These are phyloP conservation scores for Magnaporthiopsis rhizophila DNA, from an alignment of 2,329 filamentous ascomycete genomes.

Conservation along the genomic window DNA sequence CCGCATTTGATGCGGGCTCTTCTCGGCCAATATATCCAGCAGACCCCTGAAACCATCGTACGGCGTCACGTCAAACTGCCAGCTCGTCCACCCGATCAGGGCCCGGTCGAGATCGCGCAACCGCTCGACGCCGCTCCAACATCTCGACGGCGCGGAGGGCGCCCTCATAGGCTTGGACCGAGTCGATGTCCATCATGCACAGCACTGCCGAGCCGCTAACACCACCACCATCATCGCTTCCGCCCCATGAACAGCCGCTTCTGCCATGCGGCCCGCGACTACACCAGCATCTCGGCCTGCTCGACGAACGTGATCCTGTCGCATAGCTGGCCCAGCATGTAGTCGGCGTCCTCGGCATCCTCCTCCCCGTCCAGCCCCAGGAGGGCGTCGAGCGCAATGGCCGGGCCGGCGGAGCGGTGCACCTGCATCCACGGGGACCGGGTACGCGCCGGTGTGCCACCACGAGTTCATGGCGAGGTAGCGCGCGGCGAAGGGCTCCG, in stretches of 20 bases:
- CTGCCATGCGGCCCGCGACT: conserved; percentile 1
- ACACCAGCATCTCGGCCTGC: conserved; percentile 1
- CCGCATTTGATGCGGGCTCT: background rate
- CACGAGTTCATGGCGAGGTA: background rate
- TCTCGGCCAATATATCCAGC: background rate
- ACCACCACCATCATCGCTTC: background rate
- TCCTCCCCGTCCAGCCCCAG: background rate
- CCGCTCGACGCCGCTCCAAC: background rate
- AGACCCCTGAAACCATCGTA: background rate
- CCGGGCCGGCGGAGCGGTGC: background rate
- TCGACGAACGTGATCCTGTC: background rate
- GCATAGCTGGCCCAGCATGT: background rate
- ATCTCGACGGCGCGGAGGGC: background rate
- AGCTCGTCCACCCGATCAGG: background rate
- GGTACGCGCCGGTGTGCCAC: background rate
- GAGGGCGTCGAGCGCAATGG: background rate
- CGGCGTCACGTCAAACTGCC: background rate
- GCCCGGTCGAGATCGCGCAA: background rate
- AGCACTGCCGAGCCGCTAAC: background rate
- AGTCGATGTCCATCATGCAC: background rate
- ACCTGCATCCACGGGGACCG: background rate
- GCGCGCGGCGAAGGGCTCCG: background rate
- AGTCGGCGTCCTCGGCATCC: background rate
- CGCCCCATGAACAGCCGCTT: background rate
- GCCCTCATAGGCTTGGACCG: background rate